Base-by-base conservation (phyloP, 805 yeast species). In the Metschnikowia borealis region DNA sequence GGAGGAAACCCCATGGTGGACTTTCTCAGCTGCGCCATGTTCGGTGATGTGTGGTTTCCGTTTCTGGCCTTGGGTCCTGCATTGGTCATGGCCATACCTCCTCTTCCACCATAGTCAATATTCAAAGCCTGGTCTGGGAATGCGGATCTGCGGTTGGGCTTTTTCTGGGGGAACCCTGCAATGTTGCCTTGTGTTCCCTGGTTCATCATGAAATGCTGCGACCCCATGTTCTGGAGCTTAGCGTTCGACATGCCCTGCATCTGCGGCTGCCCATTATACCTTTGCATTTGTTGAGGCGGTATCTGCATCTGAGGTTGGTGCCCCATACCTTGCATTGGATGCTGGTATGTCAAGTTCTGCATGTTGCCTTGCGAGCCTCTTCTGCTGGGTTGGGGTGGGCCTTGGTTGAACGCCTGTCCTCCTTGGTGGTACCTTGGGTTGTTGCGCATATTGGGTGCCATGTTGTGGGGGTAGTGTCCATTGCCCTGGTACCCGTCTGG, bases 31-130 rank as follows among this genome's bases (percentile, higher is more conserved):
- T 57, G 60, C 48, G 52, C 48, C 15, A 45, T 38, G 21, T 57
- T 56, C 14, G 59, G 51, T 14, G 56, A 55, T 57, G 61, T 43
- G 38, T 54, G 48, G 53, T 23, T 29, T 38, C 62, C 47, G 50
- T 54, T 44, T 52, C 49, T 39, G 39, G 54, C 33, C 47, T 54
- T 57, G 26, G 48, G 46, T 11, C 52, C 53, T n/a, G 55, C 51
- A 10, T 49, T 37, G 6, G 72, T 67, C 67, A 67, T 68, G 2
- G 77, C 77, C 78, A 73, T 73, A 6, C 78, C 78, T 18, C 75
- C 78, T 56, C 77, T 63, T n/a, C 76, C 77, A 13, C 77, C 77
- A 63, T 70, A 64, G 58, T 73, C 78, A 17, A 71, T 48, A 51
- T 59, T 60, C n/a, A 67, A 69, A 18, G 61, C 61, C 62, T 68